Evolutionary conservation across 805 yeast species (phyloP), one percentile per base, ranked within the genome.

Genomic region (Ogataea ramenticola): DNA sequence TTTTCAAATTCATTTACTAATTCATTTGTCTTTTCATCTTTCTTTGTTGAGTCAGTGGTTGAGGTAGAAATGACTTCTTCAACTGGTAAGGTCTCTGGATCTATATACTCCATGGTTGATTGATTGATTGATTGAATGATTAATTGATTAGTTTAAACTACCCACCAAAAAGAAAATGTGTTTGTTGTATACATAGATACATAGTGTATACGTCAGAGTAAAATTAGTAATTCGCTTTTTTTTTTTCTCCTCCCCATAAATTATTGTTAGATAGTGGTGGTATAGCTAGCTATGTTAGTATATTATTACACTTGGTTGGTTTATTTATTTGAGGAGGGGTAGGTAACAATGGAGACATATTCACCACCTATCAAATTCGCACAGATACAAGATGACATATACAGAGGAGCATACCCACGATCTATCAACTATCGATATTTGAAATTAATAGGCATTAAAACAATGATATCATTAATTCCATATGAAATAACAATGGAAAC

Each of bases 401-500:
- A 80, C 55, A 66, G 98, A 39, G 98, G 98, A 0, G 83, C 95
- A 1, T 86, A 85, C 53, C 98, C 98, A 1, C 72, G 93, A 42
- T 78, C 79, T 39, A 72, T 81, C 44, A 90, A 88, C 56, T 71
- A 76, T 47, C 71, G 81, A 9, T 93, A 82, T 55, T 66, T 93
- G 10, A 67, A 72, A 49, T 71, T 87, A 30, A 70, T 90, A 29
- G 65, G 74, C 35, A 69, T 93, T 44, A 79, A 72, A 54, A 82
- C 90, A 10, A 80, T 91, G 41, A 68, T 91, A 6, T 82, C 95
- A 5, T 58, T 93, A 42, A 83, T 93, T 0, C 95, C 97, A 1
- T 75, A 76, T 29, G 86, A 93, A 1, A 74, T 89, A 29, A 72
- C 73, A 4, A 59, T 55, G 19, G 75, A 70, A 33, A 66, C 74